Base-by-base conservation (phyloP, 1,284 basidiomycete genomes). In the Rhodotorula sp. region DNA sequence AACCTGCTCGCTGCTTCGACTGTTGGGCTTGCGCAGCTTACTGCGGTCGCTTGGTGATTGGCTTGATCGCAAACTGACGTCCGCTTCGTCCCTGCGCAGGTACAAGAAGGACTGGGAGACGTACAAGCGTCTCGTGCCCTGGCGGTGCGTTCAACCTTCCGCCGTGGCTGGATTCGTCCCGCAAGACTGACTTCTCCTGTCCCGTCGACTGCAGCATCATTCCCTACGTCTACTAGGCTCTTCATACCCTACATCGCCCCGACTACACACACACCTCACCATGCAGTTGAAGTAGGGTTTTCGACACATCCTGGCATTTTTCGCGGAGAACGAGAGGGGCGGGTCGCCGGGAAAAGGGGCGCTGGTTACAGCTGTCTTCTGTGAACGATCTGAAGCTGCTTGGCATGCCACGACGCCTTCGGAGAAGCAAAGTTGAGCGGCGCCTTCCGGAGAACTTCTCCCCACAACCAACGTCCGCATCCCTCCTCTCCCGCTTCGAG, bases 101-200 rank as follows among this genome's bases (percentile, higher is more conserved):
- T 89, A 89, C 76, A 86, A 86, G 64, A 87, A 90, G 77, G 94
- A 98, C 79, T 97, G 92, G 93, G 84, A 88, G 67, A 88, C 84
- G 81, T 94, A 95, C 82, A 90, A 87, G 82, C 83, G 88, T 77
- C 81, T 89, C 22, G 73, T 76, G 3, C 70, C 68, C 11, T 76
- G 52, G 36, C 56, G 66, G 71, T 76, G 36, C 69, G 71, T 36
- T 64, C 62, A 4, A 11, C 27, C 29, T 29, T n/a, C 20, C 30
- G 55, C 55, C 32, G 44, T 30, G 53, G 39, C 34, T 30, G 32
- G 8, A 27, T 22, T 61, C 36, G 10, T 20, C 19, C 29, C 20
- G 11, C 24, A 4, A 13, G 20, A 17, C 24, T 22, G 48, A n/a
- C 52, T 17, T 53, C 4, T 4, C 56, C 46, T 64, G n/a, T 19